phyloP scores from a whole-genome alignment of 306 rosid species.

The Ormosia semicastrata region DNA sequence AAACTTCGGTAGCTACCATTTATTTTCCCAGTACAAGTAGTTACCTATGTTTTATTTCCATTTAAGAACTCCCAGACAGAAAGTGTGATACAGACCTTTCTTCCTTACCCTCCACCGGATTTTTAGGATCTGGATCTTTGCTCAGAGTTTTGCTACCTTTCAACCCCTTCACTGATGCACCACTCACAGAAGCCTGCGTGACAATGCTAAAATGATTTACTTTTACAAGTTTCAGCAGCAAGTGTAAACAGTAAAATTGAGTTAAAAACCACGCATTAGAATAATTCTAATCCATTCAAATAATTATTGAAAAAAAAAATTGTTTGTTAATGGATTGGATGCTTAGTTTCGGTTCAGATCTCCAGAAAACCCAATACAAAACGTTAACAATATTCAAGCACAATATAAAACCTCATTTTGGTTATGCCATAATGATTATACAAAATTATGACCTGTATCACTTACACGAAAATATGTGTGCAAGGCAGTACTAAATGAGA shows the following conservation, averaged over 20 bases:
- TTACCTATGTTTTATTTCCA: neutral
- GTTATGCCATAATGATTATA: neutral
- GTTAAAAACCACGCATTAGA: neutral
- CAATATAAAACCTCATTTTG: slow-evolving; percentile 17
- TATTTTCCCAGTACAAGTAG: neutral
- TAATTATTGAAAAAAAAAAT: neutral
- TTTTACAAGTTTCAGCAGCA: slow-evolving; percentile 14
- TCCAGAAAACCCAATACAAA: slow-evolving; percentile 1
- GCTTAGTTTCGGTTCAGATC: slow-evolving; percentile 18
- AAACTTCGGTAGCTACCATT: slow-evolving; percentile 5
- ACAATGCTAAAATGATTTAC: slow-evolving; percentile 27
- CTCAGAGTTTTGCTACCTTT: slow-evolving; percentile 81
- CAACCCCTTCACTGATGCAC: slow-evolving; percentile 79
- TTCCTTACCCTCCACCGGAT: slow-evolving; percentile 85
- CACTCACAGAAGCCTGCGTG: slow-evolving; percentile 74
- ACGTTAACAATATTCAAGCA: neutral
- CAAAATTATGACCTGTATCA: slow-evolving; percentile 17
- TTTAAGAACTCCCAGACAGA: neutral
- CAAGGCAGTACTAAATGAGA: slow-evolving; percentile 82
- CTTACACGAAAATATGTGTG: slow-evolving; percentile 89
- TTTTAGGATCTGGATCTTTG: slow-evolving; percentile 86
- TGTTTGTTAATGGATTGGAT: neutral
- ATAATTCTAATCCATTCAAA: neutral
- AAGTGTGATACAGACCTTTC: slow-evolving; percentile 61
- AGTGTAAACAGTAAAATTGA: slow-evolving; percentile 4